Evolutionary conservation across 2,329 filamentous ascomycete species (phyloP), one percentile per base, ranked within the genome.

Genomic region (Alternaria gansuensis): DNA sequence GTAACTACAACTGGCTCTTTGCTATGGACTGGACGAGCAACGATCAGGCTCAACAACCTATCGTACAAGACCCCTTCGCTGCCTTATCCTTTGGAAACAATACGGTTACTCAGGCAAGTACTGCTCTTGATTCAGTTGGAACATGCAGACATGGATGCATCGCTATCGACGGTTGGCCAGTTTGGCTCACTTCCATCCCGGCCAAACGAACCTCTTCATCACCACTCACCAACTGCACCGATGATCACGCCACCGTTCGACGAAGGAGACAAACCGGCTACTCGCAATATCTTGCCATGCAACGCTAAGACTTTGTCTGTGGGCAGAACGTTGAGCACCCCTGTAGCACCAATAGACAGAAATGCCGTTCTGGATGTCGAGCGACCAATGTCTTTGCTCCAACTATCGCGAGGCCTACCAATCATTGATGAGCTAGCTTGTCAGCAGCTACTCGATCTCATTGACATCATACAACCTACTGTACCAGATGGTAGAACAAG

Each of bases 1-100:
- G 80, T 61, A 86, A 88, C 55, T 88, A 88, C 67, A 86, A 85
- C 57, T 88, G 86, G 85, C 69, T 88, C 2, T 88, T 88, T 65
- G 82, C 85, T 43, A 71, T 84, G 55, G 78, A 81, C 52, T 68
- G 75, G 33, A 66, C 68, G 6, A 57, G 61, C 26, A 52, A 61
- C 13, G 63, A 59, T 23, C 59, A 62, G 39, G 50, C 60, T 26
- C 71, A 67, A 36, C 54, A 71, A 48, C 31, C 59, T 4, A 23
- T 69, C 7, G 43, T 68, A n/a, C 57, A 67, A 29, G 69, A 72
- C 34, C 43, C 68, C 5, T 74, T 75, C 43, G 39, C 64, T 5
- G 29, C 49, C 9, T 67, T 69, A 13, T 56, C 68, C 8, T 69
- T 74, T n/a, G 59, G 52, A 5, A 53, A 60, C 5, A 60, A 60